Percentiles rank a stretch among this genome's conserved stretches.
phyloP scores from a whole-genome alignment of 176 grass and related monocot species.

The sorghum (Sorghum bicolor) region DNA sequence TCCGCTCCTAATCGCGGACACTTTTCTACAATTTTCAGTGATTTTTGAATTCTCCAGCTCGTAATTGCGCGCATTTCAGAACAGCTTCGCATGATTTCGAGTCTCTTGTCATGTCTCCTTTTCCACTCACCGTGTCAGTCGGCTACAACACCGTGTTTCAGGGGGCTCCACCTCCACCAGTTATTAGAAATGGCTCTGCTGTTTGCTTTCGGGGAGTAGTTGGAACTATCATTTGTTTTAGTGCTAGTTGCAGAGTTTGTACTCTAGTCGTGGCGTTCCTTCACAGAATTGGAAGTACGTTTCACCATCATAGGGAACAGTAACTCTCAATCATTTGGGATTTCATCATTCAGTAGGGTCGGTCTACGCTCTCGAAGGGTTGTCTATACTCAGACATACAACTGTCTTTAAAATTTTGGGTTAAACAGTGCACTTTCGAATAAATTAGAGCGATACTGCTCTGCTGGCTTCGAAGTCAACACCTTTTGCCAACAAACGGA shows the following conservation, averaged over 20 bases:
- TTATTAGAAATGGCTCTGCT: background rate
- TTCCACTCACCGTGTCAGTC: background rate
- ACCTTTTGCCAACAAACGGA: background rate
- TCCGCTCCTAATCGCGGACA: background rate
- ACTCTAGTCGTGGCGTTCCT: background rate
- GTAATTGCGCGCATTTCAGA: no score
- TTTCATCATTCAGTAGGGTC: background rate
- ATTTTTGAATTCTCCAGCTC: background rate
- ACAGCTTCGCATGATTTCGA: no score
- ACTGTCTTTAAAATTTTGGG: background rate
- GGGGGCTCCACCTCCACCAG: background rate
- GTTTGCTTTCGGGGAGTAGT: background rate
- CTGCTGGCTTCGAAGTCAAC: background rate
- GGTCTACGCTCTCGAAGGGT: background rate
- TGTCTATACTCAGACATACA: background rate
- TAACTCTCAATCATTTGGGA: background rate
- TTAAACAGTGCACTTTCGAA: background rate
- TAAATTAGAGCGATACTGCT: background rate
- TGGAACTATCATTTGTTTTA: background rate
- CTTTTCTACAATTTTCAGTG: background rate
- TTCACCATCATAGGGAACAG: background rate
- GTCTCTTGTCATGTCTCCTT: background rate
- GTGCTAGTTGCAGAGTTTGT: slow-evolving; percentile 1
- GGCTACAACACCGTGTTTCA: background rate
- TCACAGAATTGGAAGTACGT: background rate